These are phyloP conservation scores for Gossypium rotundifolium DNA, from an alignment of 345 rosid genomes.

Conservation along the genomic window DNA sequence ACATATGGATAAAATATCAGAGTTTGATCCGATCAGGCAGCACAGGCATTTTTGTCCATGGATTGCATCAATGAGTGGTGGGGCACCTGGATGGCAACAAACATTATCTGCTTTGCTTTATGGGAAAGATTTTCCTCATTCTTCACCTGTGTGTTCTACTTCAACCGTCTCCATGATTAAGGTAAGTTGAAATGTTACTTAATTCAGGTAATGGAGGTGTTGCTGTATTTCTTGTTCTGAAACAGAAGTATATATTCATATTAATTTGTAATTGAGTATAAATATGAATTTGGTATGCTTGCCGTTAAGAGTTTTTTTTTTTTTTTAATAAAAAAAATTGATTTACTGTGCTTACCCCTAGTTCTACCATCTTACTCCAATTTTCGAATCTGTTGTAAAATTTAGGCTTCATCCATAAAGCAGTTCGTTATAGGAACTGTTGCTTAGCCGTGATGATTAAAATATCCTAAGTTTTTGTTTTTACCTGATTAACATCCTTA, in stretches of 20 bases:
- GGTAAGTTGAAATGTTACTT: slow-evolving; percentile 32
- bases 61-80: slow-evolving; percentile 55
- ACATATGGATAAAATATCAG: slow-evolving; percentile 40
- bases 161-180: slow-evolving; percentile 43
- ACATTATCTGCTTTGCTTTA: slow-evolving; percentile 67
- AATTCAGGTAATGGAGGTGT: neutral
- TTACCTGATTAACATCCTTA: neutral
- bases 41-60: slow-evolving; percentile 95
- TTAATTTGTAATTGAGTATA: neutral
- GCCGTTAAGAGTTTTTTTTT: neutral
- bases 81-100: slow-evolving; percentile 77
- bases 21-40: slow-evolving; percentile 87
- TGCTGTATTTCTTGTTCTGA: neutral
- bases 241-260: neutral
- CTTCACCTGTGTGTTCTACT: slow-evolving; percentile 33
- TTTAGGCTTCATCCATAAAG: neutral
- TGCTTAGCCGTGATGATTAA: neutral
- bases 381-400: neutral
- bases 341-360: neutral
- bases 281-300: neutral
- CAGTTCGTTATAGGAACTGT: neutral
- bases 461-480: neutral
- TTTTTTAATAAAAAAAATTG: neutral
- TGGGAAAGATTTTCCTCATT: slow-evolving; percentile 35
- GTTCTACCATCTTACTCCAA: neutral